phyloP scores from a whole-genome alignment of 768 basidiomycete genomes.

The Podaxis mareebaensis region DNA sequence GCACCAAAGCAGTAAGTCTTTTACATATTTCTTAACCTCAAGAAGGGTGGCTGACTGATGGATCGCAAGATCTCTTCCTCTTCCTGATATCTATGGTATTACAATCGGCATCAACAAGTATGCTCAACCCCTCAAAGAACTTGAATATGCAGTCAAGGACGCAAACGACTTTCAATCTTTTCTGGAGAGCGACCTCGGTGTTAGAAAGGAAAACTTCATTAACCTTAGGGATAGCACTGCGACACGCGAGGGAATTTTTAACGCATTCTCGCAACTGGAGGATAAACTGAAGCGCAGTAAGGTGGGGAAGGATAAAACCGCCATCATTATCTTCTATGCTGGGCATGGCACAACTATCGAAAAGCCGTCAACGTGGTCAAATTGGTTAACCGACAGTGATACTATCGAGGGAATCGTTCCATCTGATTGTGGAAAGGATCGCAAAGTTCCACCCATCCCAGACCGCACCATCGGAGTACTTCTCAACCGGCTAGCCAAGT shows the following conservation, averaged over 20 bases:
- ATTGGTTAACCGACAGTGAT: neutral
- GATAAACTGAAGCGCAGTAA: slow-evolving; percentile 9
- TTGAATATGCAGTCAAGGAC: slow-evolving; percentile 30
- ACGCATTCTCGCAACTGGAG: slow-evolving; percentile 26
- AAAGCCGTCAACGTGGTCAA: no score
- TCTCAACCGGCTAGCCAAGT: slow-evolving; percentile 36
- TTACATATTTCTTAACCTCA: no score
- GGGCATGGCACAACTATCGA: slow-evolving; percentile 35
- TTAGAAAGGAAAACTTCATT: slow-evolving; percentile 24
- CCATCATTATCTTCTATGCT: slow-evolving; percentile 44
- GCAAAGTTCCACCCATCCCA: slow-evolving; percentile 35
- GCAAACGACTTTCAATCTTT: slow-evolving; percentile 38
- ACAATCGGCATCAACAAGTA: no score
- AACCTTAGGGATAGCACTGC: slow-evolving; percentile 38
- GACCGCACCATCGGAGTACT: slow-evolving; percentile 41
- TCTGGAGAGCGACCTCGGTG: slow-evolving; percentile 29
- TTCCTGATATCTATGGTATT: no score
- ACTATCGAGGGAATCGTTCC: neutral
- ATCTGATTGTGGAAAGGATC: no score
- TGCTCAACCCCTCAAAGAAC: no score
- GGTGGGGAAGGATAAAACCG: slow-evolving; percentile 24
- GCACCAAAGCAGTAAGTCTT: no score
- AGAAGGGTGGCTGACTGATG: no score
- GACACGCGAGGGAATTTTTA: slow-evolving; percentile 35
- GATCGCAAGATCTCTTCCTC: no score